These are phyloP conservation scores for Anthracocystis walkeri DNA, from an alignment of 1,284 basidiomycete species.

Conservation along the genomic window DNA sequence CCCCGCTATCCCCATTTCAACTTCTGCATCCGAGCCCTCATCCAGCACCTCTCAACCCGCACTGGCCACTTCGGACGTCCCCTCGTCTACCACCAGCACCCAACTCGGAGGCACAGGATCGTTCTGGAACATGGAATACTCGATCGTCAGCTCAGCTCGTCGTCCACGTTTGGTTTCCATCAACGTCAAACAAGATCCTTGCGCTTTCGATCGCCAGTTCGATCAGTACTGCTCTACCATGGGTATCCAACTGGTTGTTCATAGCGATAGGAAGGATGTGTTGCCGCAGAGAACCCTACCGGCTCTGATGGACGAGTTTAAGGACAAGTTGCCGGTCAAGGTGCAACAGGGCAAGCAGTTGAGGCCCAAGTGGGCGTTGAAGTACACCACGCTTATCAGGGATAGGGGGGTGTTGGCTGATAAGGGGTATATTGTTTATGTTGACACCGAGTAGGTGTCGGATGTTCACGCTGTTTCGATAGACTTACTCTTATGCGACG, in stretches of 20 bases:
- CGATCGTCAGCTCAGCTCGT: slow-evolving; percentile 28
- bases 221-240: slow-evolving; percentile 50
- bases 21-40: slow-evolving; percentile 27
- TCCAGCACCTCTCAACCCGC: slow-evolving; percentile 14
- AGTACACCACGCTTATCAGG: slow-evolving; percentile 61
- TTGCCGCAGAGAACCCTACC: slow-evolving; percentile 54
- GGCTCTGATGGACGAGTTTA: slow-evolving; percentile 55
- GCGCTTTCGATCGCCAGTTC: slow-evolving; percentile 48
- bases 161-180: slow-evolving; percentile 53
- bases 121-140: slow-evolving; percentile 45
- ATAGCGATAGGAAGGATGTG: slow-evolving; percentile 53
- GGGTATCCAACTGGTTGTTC: slow-evolving; percentile 53
- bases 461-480: not conserved
- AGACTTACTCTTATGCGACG: not conserved
- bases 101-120: slow-evolving; percentile 3
- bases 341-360: slow-evolving; percentile 5
- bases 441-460: slow-evolving; percentile 14
- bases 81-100: slow-evolving; percentile 7
- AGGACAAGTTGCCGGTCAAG: slow-evolving; percentile 39
- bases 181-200: slow-evolving; percentile 56
- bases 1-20: slow-evolving; percentile 38
- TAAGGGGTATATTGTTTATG: slow-evolving; percentile 50
- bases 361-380: slow-evolving; percentile 56
- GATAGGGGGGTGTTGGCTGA: slow-evolving; percentile 61
- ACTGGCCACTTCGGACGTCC: slow-evolving; percentile 16